Evolutionary conservation across 495 filamentous ascomycete species (phyloP).

Genomic region (Haplographium delicatum): DNA sequence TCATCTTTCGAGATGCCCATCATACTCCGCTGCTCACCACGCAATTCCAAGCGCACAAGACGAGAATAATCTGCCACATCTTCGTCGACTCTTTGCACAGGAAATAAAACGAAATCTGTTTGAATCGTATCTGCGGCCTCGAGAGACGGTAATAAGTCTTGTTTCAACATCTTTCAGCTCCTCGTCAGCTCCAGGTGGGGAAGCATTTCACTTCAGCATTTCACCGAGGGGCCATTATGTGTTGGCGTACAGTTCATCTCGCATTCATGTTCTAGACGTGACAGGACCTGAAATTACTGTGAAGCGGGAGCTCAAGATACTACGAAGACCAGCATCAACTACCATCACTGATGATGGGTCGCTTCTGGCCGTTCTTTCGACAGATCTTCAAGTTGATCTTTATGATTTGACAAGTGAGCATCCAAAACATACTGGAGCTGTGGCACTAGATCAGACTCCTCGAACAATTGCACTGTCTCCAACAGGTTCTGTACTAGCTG

Average conservation of each 20-base stretch:
- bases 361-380: conserved; percentile 72
- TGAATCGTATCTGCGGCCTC: conserved; percentile 68
- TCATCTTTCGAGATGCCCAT: conserved; percentile 68
- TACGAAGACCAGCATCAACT: conserved; percentile 68
- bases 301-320: conserved; percentile 72
- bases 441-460: conserved; percentile 70
- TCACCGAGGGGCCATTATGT: conserved; percentile 69
- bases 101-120: conserved; percentile 78
- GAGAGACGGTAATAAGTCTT: conserved; percentile 63
- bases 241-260: conserved; percentile 78
- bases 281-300: conserved; percentile 51
- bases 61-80: conserved; percentile 48
- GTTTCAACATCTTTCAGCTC: conserved; percentile 82
- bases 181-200: conserved; percentile 72
- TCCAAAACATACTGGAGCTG: conserved; percentile 60
- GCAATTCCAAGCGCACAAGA: conserved; percentile 34
- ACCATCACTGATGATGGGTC: conserved; percentile 76
- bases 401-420: conserved; percentile 62
- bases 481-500: conserved; percentile 72
- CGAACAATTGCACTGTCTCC: conserved; percentile 76
- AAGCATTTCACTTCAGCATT: conserved; percentile 78
- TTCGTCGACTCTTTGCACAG: conserved; percentile 62
- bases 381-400: conserved; percentile 74
- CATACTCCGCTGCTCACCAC: conserved; percentile 53
- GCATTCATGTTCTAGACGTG: conserved; percentile 74